A percentile compares a stretch with the other conserved stretches of the same genome.
Evolutionary conservation across 2,329 filamentous ascomycete species (phyloP).

Genomic region (Eutypella sp.): DNA sequence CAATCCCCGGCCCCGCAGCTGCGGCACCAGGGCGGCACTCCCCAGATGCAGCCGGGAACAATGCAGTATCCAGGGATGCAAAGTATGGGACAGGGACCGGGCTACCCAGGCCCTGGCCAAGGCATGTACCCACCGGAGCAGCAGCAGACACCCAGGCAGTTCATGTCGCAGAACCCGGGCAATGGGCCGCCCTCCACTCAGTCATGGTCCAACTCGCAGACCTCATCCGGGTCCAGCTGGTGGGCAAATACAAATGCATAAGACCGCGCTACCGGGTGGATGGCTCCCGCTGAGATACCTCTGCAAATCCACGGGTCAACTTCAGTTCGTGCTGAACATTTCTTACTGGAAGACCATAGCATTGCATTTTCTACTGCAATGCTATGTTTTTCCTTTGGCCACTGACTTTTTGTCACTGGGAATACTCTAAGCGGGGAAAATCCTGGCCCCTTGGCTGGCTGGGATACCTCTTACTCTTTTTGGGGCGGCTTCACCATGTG

Average conservation of each 20-base stretch:
- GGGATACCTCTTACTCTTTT: background rate
- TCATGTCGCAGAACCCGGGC: conserved; percentile 60
- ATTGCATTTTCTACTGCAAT: too few relatives aligned
- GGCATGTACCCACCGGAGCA: conserved; percentile 59
- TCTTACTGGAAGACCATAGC: too few relatives aligned
- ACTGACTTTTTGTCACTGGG: background rate
- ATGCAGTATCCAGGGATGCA: conserved; percentile 62
- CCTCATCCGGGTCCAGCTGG: conserved; percentile 53
- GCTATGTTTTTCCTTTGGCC: background rate
- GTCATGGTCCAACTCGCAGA: conserved; percentile 55
- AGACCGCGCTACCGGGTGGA: background rate
- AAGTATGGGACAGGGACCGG: conserved; percentile 54
- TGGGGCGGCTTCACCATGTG: conserved; percentile 7
- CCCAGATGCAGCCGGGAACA: conserved; percentile 49
- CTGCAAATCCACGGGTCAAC: background rate
- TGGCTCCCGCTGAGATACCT: background rate
- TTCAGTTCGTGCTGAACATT: background rate
- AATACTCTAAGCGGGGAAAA: too few relatives aligned
- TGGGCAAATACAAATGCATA: conserved; percentile 48
- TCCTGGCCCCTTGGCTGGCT: too few relatives aligned
- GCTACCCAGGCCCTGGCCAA: conserved; percentile 50
- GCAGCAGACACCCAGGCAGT: conserved; percentile 60
- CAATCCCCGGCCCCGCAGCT: conserved; percentile 56
- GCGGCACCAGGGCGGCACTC: conserved; percentile 49
- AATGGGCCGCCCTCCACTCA: conserved; percentile 46